Conservation (phyloP, 2,329 filamentous ascomycete genomes). For the Aspergillus jensenii region DNA sequence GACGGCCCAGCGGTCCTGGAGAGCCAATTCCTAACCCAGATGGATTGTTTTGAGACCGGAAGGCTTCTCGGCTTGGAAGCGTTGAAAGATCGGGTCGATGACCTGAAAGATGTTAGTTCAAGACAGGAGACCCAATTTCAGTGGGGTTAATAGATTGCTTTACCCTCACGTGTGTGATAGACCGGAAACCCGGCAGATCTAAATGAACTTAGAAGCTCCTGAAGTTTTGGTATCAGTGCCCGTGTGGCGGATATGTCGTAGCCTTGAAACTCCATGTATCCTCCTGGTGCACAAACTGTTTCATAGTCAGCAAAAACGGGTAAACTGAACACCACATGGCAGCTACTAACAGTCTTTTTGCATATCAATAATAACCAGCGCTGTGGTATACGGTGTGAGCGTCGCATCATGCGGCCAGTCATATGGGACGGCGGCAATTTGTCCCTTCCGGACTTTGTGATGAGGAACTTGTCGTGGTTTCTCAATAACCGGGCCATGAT, state of each 20-base stretch:
- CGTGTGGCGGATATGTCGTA: constrained; percentile 43
- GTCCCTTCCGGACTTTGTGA: constrained; percentile 46
- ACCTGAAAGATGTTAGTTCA: constrained; percentile 29
- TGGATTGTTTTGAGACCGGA: constrained; percentile 54
- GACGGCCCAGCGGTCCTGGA: constrained; percentile 56
- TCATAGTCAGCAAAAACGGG: constrained; percentile 9
- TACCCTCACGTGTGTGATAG: constrained; percentile 49
- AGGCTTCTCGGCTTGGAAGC: constrained; percentile 54
- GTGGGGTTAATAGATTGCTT: background rate
- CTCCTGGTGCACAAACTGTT: constrained; percentile 44
- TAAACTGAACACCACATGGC: background rate
- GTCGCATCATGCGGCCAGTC: constrained; percentile 49
- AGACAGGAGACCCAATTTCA: background rate
- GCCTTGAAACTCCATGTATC: constrained; percentile 47
- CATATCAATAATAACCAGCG: constrained; percentile 50
- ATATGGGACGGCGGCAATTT: constrained; percentile 42
- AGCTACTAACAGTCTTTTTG: constrained; percentile 46
- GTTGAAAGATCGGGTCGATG: constrained; percentile 57
- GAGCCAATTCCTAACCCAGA: constrained; percentile 53
- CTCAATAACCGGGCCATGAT: constrained; percentile 44
- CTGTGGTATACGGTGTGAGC: constrained; percentile 46
- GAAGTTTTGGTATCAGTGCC: constrained; percentile 42
- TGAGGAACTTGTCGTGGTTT: constrained; percentile 42
- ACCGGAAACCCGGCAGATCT: constrained; percentile 42
- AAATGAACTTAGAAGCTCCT: constrained; percentile 40